These are phyloP conservation scores for Claviceps spartinae DNA, from an alignment of 2,329 filamentous ascomycete species.

Conservation along the genomic window DNA sequence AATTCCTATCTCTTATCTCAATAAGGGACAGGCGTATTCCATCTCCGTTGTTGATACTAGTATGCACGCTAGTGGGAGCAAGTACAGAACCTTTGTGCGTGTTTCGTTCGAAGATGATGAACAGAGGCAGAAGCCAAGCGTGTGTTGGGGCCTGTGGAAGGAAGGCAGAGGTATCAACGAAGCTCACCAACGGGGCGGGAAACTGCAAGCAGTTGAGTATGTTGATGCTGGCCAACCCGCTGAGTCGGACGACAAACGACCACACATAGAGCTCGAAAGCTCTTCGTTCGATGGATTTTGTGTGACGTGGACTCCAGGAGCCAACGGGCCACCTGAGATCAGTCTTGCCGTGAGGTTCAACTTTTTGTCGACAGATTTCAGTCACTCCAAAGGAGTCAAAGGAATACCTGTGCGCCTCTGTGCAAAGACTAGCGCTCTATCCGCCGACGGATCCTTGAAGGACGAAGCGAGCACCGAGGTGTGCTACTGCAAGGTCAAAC, in stretches of 20 bases:
- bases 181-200: conserved; percentile 83
- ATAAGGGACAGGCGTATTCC: conserved; percentile 92
- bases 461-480: conserved; percentile 49
- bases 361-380: conserved; percentile 96
- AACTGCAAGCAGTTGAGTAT: conserved; percentile 87
- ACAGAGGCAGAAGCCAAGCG: conserved; percentile 67
- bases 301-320: conserved; percentile 70
- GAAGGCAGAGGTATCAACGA: conserved; percentile 92
- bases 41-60: conserved; percentile 70
- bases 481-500: conserved; percentile 91
- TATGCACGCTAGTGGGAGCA: conserved; percentile 48
- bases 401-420: conserved; percentile 90
- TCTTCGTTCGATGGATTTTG: conserved; percentile 91
- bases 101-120: conserved; percentile 95
- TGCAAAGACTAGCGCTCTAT: conserved; percentile 67
- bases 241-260: conserved; percentile 51
- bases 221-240: conserved; percentile 53
- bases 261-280: conserved; percentile 55
- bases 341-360: conserved; percentile 90
- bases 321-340: conserved; percentile 58
- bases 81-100: conserved; percentile 83
- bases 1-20: conserved; percentile 94
- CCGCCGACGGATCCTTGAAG: conserved; percentile 35
- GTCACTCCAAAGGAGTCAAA: conserved; percentile 96
- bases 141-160: conserved; percentile 87